A percentile compares a stretch with the other conserved stretches of the same genome.
phyloP scores from a whole-genome alignment of 169 alveolate genomes.

The Plasmodium malariae region DNA sequence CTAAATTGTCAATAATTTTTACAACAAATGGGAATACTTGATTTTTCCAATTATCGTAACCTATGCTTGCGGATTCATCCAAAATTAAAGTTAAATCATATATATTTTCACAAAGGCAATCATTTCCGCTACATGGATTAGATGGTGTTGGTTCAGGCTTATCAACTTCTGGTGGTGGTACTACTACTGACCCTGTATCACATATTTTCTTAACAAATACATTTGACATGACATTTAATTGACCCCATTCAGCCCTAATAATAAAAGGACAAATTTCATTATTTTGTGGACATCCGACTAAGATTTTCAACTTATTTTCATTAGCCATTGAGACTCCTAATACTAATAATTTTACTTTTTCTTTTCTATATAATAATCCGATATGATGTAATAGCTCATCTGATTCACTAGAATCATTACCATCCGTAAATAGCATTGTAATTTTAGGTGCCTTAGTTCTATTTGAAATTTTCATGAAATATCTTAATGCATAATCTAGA shows the following conservation, averaged over 20 bases:
- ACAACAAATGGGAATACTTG: conserved; percentile 40
- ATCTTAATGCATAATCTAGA: conserved; percentile 30
- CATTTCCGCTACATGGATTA: conserved; percentile 44
- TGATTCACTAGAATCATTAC: conserved; percentile 47
- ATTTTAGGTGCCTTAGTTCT: conserved; percentile 67
- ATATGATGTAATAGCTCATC: conserved; percentile 16
- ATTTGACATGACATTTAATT: conserved; percentile 3
- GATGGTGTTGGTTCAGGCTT: conserved; percentile 7
- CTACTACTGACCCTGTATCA: conserved; percentile 24
- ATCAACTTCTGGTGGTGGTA: conserved; percentile 22
- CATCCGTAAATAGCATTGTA: conserved; percentile 69
- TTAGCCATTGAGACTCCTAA: conserved; percentile 64
- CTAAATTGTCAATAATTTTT: conserved; percentile 20
- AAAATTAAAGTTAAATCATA: conserved; percentile 65
- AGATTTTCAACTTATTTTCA: conserved; percentile 32
- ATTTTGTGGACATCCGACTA: conserved; percentile 45
- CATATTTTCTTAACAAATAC: conserved; percentile 50
- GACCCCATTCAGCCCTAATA: conserved; percentile 59
- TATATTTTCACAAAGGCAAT: conserved; percentile 45
- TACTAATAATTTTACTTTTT: conserved; percentile 53
- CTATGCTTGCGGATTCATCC: conserved; percentile 72
- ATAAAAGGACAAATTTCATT: conserved; percentile 33
- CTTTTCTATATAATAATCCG: conserved; percentile 48
- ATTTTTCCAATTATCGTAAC: conserved; percentile 31
- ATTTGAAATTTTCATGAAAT: conserved; percentile 20